Conservation (phyloP, 345 rosid species). For the Gossypioides kirkii region DNA sequence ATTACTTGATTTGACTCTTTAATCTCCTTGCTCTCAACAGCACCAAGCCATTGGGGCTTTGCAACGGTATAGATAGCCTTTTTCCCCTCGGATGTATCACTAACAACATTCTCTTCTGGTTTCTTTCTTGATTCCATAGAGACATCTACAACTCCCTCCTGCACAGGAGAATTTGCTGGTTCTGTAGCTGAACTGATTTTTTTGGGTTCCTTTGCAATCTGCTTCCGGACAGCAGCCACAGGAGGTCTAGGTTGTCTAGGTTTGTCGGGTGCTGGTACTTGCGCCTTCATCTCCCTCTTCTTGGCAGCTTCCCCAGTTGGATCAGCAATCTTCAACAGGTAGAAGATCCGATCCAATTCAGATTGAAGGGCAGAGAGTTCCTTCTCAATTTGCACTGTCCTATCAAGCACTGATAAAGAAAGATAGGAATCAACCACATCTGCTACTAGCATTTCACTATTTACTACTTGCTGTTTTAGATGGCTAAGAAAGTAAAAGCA, state of each 20-base stretch:
- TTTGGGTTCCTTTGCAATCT: constrained; percentile 27
- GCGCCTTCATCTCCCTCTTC: constrained; percentile 49
- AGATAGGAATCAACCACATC: constrained; percentile 9
- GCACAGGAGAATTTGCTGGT: constrained; percentile 22
- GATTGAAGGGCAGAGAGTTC: constrained; percentile 65
- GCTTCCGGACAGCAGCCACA: constrained; percentile 28
- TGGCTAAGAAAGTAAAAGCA: not conserved
- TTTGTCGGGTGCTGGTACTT: constrained; percentile 31
- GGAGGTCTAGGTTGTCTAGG: constrained; percentile 36
- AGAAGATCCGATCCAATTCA: constrained; percentile 61
- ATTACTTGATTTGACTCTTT: constrained; percentile 35
- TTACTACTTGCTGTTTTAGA: not conserved
- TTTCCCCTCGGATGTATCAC: constrained; percentile 36
- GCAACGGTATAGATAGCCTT: constrained; percentile 39
- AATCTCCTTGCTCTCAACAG: constrained; percentile 44
- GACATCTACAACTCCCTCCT: constrained; percentile 30
- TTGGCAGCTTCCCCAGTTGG: constrained; percentile 77
- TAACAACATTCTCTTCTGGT: constrained; percentile 32
- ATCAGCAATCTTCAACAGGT: constrained; percentile 84
- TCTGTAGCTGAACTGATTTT: constrained; percentile 27
- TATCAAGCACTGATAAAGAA: constrained; percentile 60
- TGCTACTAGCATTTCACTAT: not conserved
- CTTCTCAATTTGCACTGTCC: constrained; percentile 52
- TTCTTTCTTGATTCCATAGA: constrained; percentile 22
- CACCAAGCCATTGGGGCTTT: constrained; percentile 97